Conservation (phyloP, 495 filamentous ascomycete genomes). For the Pseudomonodictys pantanalensis region DNA sequence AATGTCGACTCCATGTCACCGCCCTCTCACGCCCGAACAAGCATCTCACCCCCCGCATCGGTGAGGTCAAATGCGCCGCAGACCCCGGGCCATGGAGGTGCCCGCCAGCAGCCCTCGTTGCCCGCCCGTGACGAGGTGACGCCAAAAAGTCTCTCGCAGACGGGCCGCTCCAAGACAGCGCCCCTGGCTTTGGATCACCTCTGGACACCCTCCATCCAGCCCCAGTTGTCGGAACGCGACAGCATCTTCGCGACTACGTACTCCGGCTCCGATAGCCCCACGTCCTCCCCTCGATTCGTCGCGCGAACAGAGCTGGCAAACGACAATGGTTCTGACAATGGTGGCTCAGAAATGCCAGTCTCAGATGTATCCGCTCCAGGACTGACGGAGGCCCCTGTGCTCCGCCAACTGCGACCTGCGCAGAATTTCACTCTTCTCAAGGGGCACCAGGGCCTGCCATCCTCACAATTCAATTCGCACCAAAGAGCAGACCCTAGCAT, state of each 20-base stretch:
- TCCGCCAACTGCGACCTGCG: constrained; percentile 13
- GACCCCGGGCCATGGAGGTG: constrained; percentile 13
- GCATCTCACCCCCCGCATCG: constrained; percentile 34
- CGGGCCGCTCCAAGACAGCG: constrained; percentile 34
- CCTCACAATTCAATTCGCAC: constrained; percentile 23
- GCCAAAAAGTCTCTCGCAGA: constrained; percentile 31
- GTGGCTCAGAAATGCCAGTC: constrained; percentile 22
- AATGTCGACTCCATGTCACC: constrained; percentile 39
- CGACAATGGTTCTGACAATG: constrained; percentile 22
- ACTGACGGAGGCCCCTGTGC: constrained; percentile 21
- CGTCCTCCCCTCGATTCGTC: constrained; percentile 41
- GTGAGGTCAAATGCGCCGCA: constrained; percentile 31
- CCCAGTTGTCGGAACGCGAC: constrained; percentile 60
- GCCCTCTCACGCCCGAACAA: constrained; percentile 27
- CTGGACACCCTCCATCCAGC: constrained; percentile 36
- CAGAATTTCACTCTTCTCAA: constrained; percentile 1
- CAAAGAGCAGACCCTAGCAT: constrained; percentile 1
- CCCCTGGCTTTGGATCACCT: constrained; percentile 19
- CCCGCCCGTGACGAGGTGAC: constrained; percentile 16
- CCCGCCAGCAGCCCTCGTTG: constrained; percentile 6
- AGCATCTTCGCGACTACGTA: constrained; percentile 65
- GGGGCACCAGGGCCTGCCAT: constrained; percentile 18
- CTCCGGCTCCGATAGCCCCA: constrained; percentile 52
- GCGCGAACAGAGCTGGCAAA: constrained; percentile 10
- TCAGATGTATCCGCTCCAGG: constrained; percentile 35